These are phyloP conservation scores for Kuraishia hungarica DNA, from an alignment of 805 yeast species.

Conservation along the genomic window DNA sequence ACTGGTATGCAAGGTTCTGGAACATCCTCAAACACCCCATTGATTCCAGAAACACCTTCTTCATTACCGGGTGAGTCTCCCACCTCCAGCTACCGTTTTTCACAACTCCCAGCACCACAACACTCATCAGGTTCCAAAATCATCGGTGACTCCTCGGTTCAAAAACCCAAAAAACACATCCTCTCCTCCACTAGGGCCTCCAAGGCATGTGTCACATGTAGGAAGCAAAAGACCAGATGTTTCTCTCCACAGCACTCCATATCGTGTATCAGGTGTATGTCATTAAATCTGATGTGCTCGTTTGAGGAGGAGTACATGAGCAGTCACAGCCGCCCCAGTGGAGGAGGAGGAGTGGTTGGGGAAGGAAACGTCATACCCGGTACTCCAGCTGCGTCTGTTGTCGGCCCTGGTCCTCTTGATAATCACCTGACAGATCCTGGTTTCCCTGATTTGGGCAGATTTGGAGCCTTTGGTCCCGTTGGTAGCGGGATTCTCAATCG, in stretches of 20 bases:
- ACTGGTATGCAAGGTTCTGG: not conserved
- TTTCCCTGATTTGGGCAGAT: not conserved
- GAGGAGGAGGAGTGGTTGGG: not conserved
- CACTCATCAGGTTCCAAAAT: not conserved
- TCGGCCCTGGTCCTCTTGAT: not conserved
- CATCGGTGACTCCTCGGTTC: not conserved
- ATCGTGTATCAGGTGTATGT: constrained; percentile 51
- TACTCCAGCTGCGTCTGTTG: not conserved
- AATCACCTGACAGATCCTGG: not conserved
- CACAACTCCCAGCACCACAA: not conserved
- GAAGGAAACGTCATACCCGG: not conserved
- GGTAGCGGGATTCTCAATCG: not conserved
- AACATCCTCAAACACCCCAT: not conserved
- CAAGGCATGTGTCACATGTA: constrained; percentile 24
- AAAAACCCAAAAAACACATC: not conserved
- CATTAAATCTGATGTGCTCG: constrained; percentile 44
- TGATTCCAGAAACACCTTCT: not conserved
- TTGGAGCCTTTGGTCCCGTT: constrained; percentile 3
- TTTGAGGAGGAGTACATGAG: constrained; percentile 23
- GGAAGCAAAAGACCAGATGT: constrained; percentile 40
- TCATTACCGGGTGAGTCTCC: not conserved
- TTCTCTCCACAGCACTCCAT: constrained; percentile 39
- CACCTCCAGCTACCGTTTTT: not conserved
- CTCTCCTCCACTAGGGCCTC: constrained; percentile 10
- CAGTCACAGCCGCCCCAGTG: not conserved